A percentile compares a stretch with the other conserved stretches of the same genome.
phyloP scores from a whole-genome alignment of 345 rosid genomes.

The Lepidium sativum region DNA sequence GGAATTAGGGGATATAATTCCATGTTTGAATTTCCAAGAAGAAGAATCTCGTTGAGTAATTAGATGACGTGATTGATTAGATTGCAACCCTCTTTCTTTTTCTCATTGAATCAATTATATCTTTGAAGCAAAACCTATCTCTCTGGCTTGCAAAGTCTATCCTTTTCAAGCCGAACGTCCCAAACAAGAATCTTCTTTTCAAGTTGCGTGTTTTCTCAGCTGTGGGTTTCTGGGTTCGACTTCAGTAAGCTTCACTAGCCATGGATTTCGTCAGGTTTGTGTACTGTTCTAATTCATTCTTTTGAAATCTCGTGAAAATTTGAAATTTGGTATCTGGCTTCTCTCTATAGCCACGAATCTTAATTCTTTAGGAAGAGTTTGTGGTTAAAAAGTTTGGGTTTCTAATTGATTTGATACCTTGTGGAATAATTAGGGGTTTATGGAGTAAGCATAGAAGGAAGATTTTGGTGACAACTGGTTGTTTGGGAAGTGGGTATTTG shows the following conservation, averaged over 20 bases:
- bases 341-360: neutral
- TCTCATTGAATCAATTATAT: no score
- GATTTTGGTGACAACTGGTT: conserved; percentile 54
- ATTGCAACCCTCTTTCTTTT: neutral
- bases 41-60: conserved; percentile 1
- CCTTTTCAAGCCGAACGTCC: neutral
- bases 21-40: conserved; percentile 6
- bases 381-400: conserved; percentile 3
- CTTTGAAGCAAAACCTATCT: neutral
- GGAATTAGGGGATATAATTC: neutral
- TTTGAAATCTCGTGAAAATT: neutral
- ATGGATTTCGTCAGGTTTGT: conserved; percentile 25
- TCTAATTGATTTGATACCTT: neutral
- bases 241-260: conserved; percentile 4
- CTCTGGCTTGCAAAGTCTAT: neutral
- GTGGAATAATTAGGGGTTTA: conserved; percentile 34
- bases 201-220: neutral
- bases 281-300: neutral
- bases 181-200: neutral
- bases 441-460: no score
- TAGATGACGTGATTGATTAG: neutral
- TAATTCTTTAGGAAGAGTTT: neutral
- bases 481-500: conserved; percentile 77
- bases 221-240: neutral
- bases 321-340: neutral